Evolutionary conservation across 345 rosid species (phyloP).

Genomic region (Salix caprea): DNA sequence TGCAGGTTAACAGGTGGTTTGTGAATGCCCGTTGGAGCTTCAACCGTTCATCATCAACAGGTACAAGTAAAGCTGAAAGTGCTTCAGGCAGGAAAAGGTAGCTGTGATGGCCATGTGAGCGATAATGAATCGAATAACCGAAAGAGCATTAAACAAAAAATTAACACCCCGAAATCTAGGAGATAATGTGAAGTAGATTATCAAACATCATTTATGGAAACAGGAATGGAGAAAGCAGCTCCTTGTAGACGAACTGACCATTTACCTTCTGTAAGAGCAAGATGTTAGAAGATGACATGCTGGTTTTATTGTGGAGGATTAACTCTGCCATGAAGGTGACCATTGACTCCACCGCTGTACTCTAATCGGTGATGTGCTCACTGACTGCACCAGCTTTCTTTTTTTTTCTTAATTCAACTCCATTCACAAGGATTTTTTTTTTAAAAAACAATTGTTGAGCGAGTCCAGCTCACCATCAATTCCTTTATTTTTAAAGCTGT

Average conservation of each 20-base stretch:
- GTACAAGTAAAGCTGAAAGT: slow-evolving; percentile 10
- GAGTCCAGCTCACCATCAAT: neutral
- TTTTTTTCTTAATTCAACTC: neutral
- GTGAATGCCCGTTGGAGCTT: slow-evolving; percentile 69
- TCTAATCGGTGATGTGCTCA: neutral
- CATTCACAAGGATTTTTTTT: neutral
- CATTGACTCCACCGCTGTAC: neutral
- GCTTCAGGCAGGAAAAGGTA: slow-evolving; percentile 25
- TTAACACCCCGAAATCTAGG: neutral
- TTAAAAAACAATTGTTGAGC: neutral
- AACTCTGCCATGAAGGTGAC: neutral
- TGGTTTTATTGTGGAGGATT: neutral
- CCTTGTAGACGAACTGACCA: slow-evolving; percentile 2
- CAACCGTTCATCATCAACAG: slow-evolving; percentile 36
- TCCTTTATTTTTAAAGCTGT: neutral
- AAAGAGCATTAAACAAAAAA: neutral
- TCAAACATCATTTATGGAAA: neutral
- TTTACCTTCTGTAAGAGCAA: slow-evolving; percentile 1
- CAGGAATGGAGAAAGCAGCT: neutral
- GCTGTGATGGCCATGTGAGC: slow-evolving; percentile 9
- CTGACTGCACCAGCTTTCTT: neutral
- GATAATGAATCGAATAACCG: neutral
- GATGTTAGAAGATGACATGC: neutral
- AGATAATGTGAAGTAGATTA: slow-evolving; percentile 8
- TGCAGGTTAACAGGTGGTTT: slow-evolving; percentile 84